phyloP scores from a whole-genome alignment of 176 grass and related monocot species.

The Avena insularis region DNA sequence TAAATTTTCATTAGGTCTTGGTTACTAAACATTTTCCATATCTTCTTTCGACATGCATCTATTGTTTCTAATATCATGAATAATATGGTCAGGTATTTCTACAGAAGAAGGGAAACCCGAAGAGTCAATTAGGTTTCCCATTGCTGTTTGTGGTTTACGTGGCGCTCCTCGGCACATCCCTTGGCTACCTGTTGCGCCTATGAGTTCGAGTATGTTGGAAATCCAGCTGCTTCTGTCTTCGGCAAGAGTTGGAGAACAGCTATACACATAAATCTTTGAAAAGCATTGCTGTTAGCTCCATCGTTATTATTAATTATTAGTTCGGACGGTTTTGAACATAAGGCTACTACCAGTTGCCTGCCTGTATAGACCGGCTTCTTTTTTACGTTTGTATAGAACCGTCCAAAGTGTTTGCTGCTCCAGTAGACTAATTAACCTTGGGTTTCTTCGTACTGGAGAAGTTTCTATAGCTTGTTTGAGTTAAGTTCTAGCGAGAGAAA shows the following conservation, averaged over 20 bases:
- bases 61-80: constrained; percentile 37
- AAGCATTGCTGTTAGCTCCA: constrained; percentile 10
- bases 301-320: constrained; percentile 31
- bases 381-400: constrained; percentile 58
- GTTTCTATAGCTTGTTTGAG: constrained; percentile 23
- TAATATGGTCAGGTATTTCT: constrained; percentile 54
- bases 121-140: constrained; percentile 72
- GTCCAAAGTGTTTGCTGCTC: constrained; percentile 29
- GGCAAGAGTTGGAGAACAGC: constrained; percentile 25
- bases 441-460: not conserved
- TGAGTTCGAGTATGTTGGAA: constrained; percentile 41
- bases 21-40: not conserved
- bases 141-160: constrained; percentile 88
- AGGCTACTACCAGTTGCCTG: constrained; percentile 16
- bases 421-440: constrained; percentile 40
- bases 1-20: not conserved
- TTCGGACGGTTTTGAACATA: constrained; percentile 54
- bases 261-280: constrained; percentile 13
- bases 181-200: constrained; percentile 75
- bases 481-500: constrained; percentile 1
- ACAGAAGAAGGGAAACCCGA: constrained; percentile 4
- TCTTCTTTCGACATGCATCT: not conserved
- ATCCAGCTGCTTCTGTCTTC: constrained; percentile 18
- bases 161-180: constrained; percentile 64
- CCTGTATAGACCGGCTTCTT: constrained; percentile 53